phyloP scores from a whole-genome alignment of 768 basidiomycete species.

The Mycena floridula region DNA sequence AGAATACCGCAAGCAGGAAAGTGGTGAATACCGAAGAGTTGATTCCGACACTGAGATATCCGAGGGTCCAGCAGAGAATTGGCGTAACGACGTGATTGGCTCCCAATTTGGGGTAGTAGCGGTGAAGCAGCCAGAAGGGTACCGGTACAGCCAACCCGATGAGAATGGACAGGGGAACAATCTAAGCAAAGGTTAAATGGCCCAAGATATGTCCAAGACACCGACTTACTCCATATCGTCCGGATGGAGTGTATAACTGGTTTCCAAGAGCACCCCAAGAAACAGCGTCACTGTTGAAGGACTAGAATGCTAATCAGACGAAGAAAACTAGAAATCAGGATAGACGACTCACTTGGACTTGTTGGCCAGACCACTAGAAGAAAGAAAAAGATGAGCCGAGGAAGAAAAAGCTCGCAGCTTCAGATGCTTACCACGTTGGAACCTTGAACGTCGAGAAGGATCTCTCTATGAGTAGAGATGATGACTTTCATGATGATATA shows the following conservation, averaged over 20 bases:
- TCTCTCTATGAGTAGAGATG: conserved; percentile 41
- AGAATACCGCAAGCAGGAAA: conserved; percentile 39
- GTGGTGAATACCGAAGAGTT: conserved; percentile 46
- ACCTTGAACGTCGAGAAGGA: conserved; percentile 48
- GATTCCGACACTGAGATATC: conserved; percentile 49
- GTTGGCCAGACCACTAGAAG: conserved; percentile 21
- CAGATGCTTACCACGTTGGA: conserved; percentile 39
- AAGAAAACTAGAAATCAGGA: conserved; percentile 3
- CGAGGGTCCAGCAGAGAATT: conserved; percentile 39
- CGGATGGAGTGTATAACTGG: conserved; percentile 23
- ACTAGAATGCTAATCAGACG: conserved; percentile 8
- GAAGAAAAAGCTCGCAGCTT: conserved; percentile 32
- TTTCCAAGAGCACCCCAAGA: conserved; percentile 32
- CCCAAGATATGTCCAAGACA: conserved; percentile 7
- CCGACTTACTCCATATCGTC: conserved; percentile 16
- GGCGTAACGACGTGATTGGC: conserved; percentile 46
- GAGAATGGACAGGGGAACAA: conserved; percentile 39
- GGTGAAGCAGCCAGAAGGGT: conserved; percentile 48
- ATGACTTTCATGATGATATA: conserved; percentile 55
- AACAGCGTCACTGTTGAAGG: conserved; percentile 23
- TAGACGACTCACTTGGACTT: conserved; percentile 1
- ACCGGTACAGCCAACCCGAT: conserved; percentile 48
- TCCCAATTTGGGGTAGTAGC: conserved; percentile 38
- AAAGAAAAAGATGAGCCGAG: conserved; percentile 1
- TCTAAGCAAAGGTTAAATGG: conserved; percentile 21